Evolutionary conservation across 192 early-diverging fungal species (phyloP).

Genomic region (Funneliformis geosporum): DNA sequence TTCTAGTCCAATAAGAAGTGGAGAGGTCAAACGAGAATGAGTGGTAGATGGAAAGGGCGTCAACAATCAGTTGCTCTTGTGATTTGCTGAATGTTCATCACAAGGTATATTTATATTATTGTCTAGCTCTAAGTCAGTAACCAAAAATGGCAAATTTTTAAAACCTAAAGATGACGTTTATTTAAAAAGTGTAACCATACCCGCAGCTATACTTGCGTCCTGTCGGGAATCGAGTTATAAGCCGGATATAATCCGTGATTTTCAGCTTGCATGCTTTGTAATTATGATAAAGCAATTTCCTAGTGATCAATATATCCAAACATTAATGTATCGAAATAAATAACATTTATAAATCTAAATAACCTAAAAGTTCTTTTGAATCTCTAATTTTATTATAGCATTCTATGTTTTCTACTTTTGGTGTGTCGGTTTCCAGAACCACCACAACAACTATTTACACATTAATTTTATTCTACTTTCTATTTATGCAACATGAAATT

Average conservation of each 20-base stretch:
- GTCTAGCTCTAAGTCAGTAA: not conserved
- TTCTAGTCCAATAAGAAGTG: slow-evolving; percentile 37
- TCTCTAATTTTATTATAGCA: not conserved
- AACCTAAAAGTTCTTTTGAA: too few relatives aligned
- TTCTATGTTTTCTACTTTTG: not conserved
- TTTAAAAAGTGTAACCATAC: not conserved
- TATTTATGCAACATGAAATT: not conserved
- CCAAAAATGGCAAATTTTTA: not conserved
- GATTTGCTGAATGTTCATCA: slow-evolving; percentile 27
- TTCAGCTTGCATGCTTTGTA: not conserved
- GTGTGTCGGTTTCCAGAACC: not conserved
- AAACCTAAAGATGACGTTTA: not conserved
- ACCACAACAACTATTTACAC: not conserved
- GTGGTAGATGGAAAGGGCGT: slow-evolving; percentile 25
- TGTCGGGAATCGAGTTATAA: not conserved
- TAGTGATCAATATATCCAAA: too few relatives aligned
- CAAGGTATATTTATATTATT: slow-evolving; percentile 5
- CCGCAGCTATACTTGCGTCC: not conserved
- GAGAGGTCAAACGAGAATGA: slow-evolving; percentile 34
- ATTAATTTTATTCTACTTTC: not conserved
- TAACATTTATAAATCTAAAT: too few relatives aligned
- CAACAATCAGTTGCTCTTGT: slow-evolving; percentile 28
- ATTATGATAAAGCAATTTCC: not conserved
- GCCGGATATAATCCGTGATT: not conserved
- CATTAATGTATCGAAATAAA: too few relatives aligned